Evolutionary conservation across 2,329 filamentous ascomycete species (phyloP), one percentile per base, ranked within the genome.

Genomic region (Metarhizium sp.): DNA sequence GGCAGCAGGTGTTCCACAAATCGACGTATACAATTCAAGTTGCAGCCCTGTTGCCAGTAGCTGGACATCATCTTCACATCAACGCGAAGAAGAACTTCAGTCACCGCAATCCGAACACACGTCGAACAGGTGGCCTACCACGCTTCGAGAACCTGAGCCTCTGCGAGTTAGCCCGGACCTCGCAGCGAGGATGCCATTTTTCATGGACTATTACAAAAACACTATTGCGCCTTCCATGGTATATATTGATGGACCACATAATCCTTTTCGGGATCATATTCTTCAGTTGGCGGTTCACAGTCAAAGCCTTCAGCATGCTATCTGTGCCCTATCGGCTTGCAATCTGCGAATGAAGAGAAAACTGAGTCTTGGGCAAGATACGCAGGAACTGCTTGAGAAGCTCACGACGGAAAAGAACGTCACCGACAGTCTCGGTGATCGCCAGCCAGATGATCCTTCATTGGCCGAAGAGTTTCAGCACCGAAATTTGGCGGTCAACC

Each of bases 151-250:
- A 54, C 68, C 70, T 43, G 75, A 75, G 45, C 63, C 72, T 51
- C 66, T 75, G 60, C 79, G 78, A 66, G 73, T 81, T 75, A 77
- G 76, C 78, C 67, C 80, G 67, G 74, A 87, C 69, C 74, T 89
- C 63, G 84, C 89, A 58, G 83, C 86, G 57, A 87, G 90, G 66
- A 87, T 95, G 75, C 86, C 88, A 61, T 95, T 88, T 71, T 86
- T 96, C 66, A 87, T 96, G 75, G 88, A 95, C 67, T 96, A 96
- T 71, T 96, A 95, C 71, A 87, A 92, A 66, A 91, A 90, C 69
- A 88, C 90, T 66, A 92, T 97, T 74, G 94, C 91, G 61, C 89
- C 90, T 5, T 90, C 90, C 57, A 88, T 96, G 71, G 91, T 96
- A 52, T 89, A 91, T 61, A 91, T 96, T 68, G 92, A 97, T 67